phyloP scores from a whole-genome alignment of 495 filamentous ascomycete species.

The Annulohypoxylon stygium region DNA sequence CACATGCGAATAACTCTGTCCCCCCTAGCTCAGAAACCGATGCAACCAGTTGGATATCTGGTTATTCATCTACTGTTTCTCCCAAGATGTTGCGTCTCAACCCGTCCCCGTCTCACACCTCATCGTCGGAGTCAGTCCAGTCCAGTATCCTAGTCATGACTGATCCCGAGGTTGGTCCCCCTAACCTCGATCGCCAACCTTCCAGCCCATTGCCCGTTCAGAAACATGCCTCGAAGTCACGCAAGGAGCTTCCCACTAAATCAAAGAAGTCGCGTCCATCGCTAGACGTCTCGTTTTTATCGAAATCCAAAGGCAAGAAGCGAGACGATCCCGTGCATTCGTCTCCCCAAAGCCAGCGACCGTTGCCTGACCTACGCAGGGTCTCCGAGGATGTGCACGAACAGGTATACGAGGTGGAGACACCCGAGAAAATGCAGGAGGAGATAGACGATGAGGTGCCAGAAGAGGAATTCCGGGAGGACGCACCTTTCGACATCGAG shows the following conservation, averaged over 20 bases:
- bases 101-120: conserved; percentile 51
- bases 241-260: conserved; percentile 54
- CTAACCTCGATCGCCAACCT: conserved; percentile 29
- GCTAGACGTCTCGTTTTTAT: conserved; percentile 31
- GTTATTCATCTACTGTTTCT: conserved; percentile 51
- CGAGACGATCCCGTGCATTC: not conserved
- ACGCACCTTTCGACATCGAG: no score
- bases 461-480: no score
- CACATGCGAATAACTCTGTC: conserved; percentile 8
- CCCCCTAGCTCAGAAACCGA: conserved; percentile 11
- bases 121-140: conserved; percentile 54
- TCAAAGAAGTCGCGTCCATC: conserved; percentile 60
- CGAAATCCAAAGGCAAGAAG: conserved; percentile 33
- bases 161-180: conserved; percentile 38
- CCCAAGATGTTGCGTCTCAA: conserved; percentile 54
- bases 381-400: conserved; percentile 11
- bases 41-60: conserved; percentile 34
- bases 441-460: no score
- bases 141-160: conserved; percentile 40
- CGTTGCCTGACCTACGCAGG: not conserved
- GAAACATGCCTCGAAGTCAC: conserved; percentile 39
- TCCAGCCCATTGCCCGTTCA: conserved; percentile 26
- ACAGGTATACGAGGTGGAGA: not conserved
- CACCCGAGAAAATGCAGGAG: no score
- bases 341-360: not conserved